These are phyloP conservation scores for Aspergillus pseudoglaucus DNA, from an alignment of 2,329 filamentous ascomycete species.

Conservation along the genomic window DNA sequence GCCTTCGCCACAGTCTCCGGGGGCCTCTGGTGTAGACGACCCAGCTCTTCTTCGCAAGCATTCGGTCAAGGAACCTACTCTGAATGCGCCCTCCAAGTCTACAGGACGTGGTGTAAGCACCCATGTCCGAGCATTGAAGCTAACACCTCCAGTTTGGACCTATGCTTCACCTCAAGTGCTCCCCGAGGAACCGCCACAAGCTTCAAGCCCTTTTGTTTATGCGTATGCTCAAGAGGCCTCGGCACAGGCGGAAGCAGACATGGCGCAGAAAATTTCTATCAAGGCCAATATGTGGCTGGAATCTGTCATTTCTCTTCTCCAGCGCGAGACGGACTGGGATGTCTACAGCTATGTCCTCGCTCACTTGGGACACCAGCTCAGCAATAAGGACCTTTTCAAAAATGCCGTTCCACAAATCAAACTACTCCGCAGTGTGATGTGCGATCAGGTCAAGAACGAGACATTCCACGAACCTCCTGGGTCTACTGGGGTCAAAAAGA, in stretches of 20 bases:
- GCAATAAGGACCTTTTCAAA: conserved; percentile 80
- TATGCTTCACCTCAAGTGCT: conserved; percentile 49
- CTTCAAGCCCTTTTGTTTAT: conserved; percentile 46
- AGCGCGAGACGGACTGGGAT: conserved; percentile 77
- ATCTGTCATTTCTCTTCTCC: conserved; percentile 64
- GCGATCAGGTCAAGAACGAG: conserved; percentile 72
- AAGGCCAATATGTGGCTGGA: conserved; percentile 69
- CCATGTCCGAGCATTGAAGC: conserved; percentile 27
- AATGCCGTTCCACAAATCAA: conserved; percentile 68
- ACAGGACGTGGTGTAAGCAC: conserved; percentile 27
- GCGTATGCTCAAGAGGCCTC: conserved; percentile 38
- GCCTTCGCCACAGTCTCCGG: conserved; percentile 35
- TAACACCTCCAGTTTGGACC: conserved; percentile 49
- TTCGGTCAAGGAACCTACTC: conserved; percentile 25
- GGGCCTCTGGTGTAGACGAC: conserved; percentile 35
- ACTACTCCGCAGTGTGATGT: conserved; percentile 67
- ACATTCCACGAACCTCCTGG: conserved; percentile 74
- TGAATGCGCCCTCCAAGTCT: conserved; percentile 24
- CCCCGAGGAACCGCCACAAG: conserved; percentile 46
- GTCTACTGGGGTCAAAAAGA: conserved; percentile 72
- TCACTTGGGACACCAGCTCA: conserved; percentile 78
- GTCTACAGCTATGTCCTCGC: conserved; percentile 85
- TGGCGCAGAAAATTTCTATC: conserved; percentile 42
- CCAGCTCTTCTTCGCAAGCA: conserved; percentile 21
- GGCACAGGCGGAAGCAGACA: conserved; percentile 17